Percentiles rank a stretch among this genome's conserved stretches.
phyloP scores from a whole-genome alignment of 106 monocot species.

The Iris macrosiphon region DNA sequence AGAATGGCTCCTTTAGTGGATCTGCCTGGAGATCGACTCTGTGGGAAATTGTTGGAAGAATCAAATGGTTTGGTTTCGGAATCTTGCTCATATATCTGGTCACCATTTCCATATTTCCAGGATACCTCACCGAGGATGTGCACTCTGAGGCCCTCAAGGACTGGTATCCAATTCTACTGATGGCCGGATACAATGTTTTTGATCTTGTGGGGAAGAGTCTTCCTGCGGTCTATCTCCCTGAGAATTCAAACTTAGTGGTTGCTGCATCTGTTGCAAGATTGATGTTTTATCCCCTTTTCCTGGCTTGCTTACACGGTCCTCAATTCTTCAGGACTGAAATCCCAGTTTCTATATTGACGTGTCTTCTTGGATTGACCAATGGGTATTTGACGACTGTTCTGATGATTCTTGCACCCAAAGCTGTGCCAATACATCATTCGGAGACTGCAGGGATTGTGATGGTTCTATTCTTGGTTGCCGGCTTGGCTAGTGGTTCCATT shows the following conservation, averaged over 20 bases:
- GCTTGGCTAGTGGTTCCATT: constrained; percentile 25
- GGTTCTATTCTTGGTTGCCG: constrained; percentile 35
- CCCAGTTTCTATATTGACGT: constrained; percentile 40
- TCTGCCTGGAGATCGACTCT: constrained; percentile 35
- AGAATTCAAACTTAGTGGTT: constrained; percentile 29
- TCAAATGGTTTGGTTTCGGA: constrained; percentile 46
- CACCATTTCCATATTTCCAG: constrained; percentile 53
- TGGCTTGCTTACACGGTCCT: constrained; percentile 39
- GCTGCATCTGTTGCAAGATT: constrained; percentile 25
- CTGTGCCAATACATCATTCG: constrained; percentile 52
- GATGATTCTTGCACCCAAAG: constrained; percentile 55
- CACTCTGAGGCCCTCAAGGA: constrained; percentile 44
- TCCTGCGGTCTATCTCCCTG: constrained; percentile 28
- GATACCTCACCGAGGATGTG: constrained; percentile 56
- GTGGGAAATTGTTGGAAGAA: constrained; percentile 26
- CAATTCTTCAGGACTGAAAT: constrained; percentile 37
- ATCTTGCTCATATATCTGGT: constrained; percentile 35
- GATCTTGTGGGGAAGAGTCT: constrained; percentile 46
- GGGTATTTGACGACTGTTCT: constrained; percentile 45
- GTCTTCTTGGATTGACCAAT: constrained; percentile 50
- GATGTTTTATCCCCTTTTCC: constrained; percentile 48
- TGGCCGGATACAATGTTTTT: constrained; percentile 45
- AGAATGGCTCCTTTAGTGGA: constrained; percentile 11
- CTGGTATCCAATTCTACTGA: constrained; percentile 54
- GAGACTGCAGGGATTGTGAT: constrained; percentile 51